A percentile compares a stretch with the other conserved stretches of the same genome.
These are phyloP conservation scores for Coniochaeta sp. DNA, from an alignment of 2,329 filamentous ascomycete genomes.

Conservation along the genomic window DNA sequence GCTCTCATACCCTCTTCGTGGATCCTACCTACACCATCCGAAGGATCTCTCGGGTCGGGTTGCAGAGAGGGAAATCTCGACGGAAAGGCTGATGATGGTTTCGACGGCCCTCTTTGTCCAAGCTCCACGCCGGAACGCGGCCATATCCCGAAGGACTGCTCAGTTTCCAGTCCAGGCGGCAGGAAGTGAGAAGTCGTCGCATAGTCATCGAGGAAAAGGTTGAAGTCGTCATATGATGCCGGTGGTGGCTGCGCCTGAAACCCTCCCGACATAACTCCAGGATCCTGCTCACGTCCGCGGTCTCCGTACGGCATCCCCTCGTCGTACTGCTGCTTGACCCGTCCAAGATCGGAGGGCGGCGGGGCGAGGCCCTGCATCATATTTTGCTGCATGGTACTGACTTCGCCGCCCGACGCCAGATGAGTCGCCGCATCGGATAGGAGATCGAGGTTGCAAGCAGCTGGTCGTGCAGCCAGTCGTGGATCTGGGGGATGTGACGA, in stretches of 20 bases:
- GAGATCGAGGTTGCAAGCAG: conserved; percentile 49
- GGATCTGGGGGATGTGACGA: conserved; percentile 37
- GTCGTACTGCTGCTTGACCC: conserved; percentile 41
- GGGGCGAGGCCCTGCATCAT: conserved; percentile 40
- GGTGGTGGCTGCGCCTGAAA: conserved; percentile 29
- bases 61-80: conserved; percentile 47
- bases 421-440: conserved; percentile 51
- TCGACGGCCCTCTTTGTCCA: conserved; percentile 27
- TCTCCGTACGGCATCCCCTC: conserved; percentile 41
- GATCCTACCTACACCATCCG: conserved; percentile 25
- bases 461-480: conserved; percentile 34
- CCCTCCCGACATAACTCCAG: conserved; percentile 31
- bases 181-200: conserved; percentile 46
- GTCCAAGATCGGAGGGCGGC: conserved; percentile 29
- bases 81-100: conserved; percentile 44
- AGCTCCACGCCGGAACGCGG: conserved; percentile 32
- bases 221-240: conserved; percentile 47
- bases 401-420: conserved; percentile 45
- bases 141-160: conserved; percentile 46
- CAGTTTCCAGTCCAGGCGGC: conserved; percentile 45
- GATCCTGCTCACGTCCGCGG: conserved; percentile 36
- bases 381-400: conserved; percentile 38
- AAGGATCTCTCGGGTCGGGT: conserved; percentile 41
- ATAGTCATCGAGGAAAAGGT: conserved; percentile 53
- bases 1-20: conserved; percentile 33